Evolutionary conservation across 2,329 filamentous ascomycete genomes (phyloP).

Genomic region (Apiospora hydei): DNA sequence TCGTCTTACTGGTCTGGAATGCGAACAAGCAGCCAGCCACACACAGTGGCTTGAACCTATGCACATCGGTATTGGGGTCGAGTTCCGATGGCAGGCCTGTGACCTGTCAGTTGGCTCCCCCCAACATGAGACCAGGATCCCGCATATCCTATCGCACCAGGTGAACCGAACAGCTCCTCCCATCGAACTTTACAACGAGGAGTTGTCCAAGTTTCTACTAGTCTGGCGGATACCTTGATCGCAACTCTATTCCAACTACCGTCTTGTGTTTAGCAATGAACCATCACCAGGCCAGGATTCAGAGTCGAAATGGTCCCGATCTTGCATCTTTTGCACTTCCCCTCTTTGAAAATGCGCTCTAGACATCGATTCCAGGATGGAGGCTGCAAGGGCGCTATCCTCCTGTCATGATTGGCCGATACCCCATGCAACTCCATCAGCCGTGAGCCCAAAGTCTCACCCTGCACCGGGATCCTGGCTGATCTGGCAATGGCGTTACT

Average conservation of each 20-base stretch:
- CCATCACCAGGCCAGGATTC: neutral
- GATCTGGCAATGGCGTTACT: neutral
- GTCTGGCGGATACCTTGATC: neutral
- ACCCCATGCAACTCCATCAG: neutral
- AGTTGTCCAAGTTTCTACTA: neutral
- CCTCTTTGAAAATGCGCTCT: neutral
- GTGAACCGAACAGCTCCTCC: neutral
- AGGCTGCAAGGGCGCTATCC: neutral
- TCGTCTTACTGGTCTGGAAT: no score
- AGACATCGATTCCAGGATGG: neutral
- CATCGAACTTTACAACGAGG: neutral
- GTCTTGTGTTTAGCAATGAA: neutral
- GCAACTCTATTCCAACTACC: neutral
- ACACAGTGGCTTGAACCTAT: neutral
- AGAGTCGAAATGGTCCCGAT: neutral
- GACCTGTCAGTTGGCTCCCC: no score
- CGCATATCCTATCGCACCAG: neutral
- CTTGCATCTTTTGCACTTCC: neutral
- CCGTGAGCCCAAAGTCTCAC: slow-evolving; percentile 6
- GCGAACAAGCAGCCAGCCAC: neutral
- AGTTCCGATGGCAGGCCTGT: neutral
- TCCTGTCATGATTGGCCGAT: neutral
- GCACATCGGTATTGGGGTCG: neutral
- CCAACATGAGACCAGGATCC: neutral
- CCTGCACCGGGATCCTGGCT: neutral